Conservation (phyloP, 2,329 filamentous ascomycete species). For the Pyricularia grisea region DNA sequence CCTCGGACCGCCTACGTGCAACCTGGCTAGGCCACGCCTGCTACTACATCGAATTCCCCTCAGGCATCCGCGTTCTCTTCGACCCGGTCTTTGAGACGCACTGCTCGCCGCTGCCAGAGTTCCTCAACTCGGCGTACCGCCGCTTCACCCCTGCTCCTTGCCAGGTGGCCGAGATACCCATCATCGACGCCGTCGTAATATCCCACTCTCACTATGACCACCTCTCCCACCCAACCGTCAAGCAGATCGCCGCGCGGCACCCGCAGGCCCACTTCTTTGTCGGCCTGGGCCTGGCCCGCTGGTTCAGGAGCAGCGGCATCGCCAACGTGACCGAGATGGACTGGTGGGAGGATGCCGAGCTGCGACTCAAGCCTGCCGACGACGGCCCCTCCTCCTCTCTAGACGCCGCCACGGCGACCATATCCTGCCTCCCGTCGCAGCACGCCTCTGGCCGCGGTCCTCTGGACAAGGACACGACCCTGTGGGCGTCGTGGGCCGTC, state of each 20-base stretch:
- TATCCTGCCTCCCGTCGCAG: constrained; percentile 77
- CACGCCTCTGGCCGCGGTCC: constrained; percentile 63
- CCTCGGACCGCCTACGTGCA: constrained; percentile 53
- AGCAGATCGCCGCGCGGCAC: constrained; percentile 59
- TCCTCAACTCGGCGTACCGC: constrained; percentile 41
- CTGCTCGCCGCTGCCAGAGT: constrained; percentile 58
- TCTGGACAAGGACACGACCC: constrained; percentile 63
- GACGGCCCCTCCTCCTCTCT: constrained; percentile 13
- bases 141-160: constrained; percentile 73
- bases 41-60: constrained; percentile 84
- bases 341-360: constrained; percentile 82
- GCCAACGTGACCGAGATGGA: constrained; percentile 78
- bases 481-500: constrained; percentile 86
- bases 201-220: constrained; percentile 94
- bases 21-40: constrained; percentile 96
- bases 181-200: constrained; percentile 69
- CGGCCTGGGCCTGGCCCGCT: constrained; percentile 70
- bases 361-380: constrained; percentile 41
- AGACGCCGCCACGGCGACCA: constrained; percentile 53
- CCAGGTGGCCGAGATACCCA: constrained; percentile 65
- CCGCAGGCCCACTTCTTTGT: constrained; percentile 83
- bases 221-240: constrained; percentile 66
- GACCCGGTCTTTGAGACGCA: constrained; percentile 88
- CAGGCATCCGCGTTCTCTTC: constrained; percentile 79
- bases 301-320: constrained; percentile 67